Conservation (phyloP, 1,284 basidiomycete species). For the Leccinum subrobustum region DNA sequence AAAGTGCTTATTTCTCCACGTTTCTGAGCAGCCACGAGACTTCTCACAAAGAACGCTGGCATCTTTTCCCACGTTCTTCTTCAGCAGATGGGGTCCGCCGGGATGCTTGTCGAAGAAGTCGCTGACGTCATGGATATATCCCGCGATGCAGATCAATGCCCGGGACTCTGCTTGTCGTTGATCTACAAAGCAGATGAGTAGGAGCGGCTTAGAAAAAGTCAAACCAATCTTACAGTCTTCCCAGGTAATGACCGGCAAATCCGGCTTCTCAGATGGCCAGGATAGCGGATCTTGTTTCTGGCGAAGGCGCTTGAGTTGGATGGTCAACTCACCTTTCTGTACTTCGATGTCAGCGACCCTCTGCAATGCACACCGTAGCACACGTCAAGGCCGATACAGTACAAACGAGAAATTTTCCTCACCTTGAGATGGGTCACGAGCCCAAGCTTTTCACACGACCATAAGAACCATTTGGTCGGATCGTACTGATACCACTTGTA, state of each 20-base stretch:
- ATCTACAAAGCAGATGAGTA: no score
- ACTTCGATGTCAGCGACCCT: constrained; percentile 90
- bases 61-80: constrained; percentile 74
- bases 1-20: background rate
- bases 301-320: constrained; percentile 40
- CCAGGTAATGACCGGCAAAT: no score
- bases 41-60: constrained; percentile 77
- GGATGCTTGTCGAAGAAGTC: constrained; percentile 27
- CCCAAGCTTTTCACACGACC: no score
- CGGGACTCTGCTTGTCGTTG: no score
- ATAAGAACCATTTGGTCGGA: no score
- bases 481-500: no score
- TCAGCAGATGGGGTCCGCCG: constrained; percentile 61
- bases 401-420: background rate
- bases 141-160: no score
- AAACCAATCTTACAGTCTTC: no score
- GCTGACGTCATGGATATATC: no score
- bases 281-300: no score
- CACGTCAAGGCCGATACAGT: background rate
- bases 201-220: no score
- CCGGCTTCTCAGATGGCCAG: no score
- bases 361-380: constrained; percentile 9
- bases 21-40: background rate
- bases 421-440: constrained; percentile 53
- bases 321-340: constrained; percentile 83